Conservation (phyloP, 306 rosid species). For the Quercus variabilis region DNA sequence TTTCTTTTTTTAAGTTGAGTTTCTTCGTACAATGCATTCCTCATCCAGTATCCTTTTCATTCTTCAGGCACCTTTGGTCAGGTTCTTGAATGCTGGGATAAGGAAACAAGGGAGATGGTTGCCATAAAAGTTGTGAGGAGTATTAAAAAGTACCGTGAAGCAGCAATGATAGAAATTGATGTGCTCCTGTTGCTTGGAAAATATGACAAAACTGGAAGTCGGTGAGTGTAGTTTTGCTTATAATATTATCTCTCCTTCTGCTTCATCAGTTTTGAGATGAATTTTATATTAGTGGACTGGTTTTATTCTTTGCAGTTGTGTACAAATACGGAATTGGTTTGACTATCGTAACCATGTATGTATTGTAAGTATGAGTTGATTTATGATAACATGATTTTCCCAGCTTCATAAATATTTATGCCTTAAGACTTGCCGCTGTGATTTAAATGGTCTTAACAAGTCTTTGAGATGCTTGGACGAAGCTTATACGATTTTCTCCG, state of each 20-base stretch:
- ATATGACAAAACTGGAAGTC: conserved; percentile 85
- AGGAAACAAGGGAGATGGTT: conserved; percentile 86
- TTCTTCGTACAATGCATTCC: no score
- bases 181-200: conserved; percentile 88
- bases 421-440: conserved; percentile 60
- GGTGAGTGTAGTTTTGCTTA: conserved; percentile 43
- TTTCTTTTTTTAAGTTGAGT: no score
- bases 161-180: conserved; percentile 97
- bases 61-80: conserved; percentile 67
- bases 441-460: conserved; percentile 99
- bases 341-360: conserved; percentile 99
- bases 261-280: conserved; percentile 30
- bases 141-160: conserved; percentile 81
- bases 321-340: conserved; percentile 99
- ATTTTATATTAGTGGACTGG: conserved; percentile 54
- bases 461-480: conserved; percentile 99
- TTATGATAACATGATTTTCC: conserved; percentile 82
- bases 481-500: conserved; percentile 99
- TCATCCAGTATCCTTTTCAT: no score
- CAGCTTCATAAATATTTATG: conserved; percentile 57
- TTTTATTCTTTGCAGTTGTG: conserved; percentile 99
- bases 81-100: conserved; percentile 96
- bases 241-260: background rate
- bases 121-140: conserved; percentile 92
- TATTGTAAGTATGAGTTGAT: conserved; percentile 93